phyloP scores from a whole-genome alignment of 495 filamentous ascomycete genomes.

The Penicillium waksmanii region DNA sequence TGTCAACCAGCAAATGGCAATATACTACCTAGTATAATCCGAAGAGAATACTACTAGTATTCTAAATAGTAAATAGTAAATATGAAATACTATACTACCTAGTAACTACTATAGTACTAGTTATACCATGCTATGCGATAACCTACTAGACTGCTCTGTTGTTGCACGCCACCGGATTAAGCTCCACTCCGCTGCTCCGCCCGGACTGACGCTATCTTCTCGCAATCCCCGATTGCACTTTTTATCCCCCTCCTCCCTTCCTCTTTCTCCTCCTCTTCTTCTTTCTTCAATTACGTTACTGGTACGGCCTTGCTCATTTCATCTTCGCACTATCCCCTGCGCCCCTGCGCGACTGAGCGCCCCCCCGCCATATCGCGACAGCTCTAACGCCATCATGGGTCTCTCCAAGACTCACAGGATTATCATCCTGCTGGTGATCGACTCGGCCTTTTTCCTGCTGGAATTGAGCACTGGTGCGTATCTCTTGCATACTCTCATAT shows the following conservation, averaged over 20 bases:
- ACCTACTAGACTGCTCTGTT: no score
- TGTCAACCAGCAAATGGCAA: no score
- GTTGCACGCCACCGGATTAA: not conserved
- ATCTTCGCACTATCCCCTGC: constrained; percentile 7
- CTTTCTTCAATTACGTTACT: not conserved
- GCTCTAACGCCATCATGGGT: constrained; percentile 61
- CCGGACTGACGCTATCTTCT: not conserved
- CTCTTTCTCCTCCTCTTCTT: not conserved
- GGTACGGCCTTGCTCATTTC: not conserved
- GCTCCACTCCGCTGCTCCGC: not conserved
- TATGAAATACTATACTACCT: no score
- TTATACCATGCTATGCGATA: no score
- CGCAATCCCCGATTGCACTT: not conserved
- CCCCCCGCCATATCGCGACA: constrained; percentile 17
- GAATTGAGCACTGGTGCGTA: constrained; percentile 76
- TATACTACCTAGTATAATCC: no score
- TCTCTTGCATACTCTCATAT: not conserved
- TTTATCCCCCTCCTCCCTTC: not conserved
- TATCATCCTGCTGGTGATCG: constrained; percentile 87
- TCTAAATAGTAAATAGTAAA: no score
- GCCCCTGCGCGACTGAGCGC: constrained; percentile 35
- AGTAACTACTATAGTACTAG: no score
- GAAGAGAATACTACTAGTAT: no score
- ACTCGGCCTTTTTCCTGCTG: constrained; percentile 84
- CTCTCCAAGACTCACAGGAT: constrained; percentile 94